Base-by-base conservation (phyloP, 148 eudicot genomes). In the Vaccinium macrocarpon region DNA sequence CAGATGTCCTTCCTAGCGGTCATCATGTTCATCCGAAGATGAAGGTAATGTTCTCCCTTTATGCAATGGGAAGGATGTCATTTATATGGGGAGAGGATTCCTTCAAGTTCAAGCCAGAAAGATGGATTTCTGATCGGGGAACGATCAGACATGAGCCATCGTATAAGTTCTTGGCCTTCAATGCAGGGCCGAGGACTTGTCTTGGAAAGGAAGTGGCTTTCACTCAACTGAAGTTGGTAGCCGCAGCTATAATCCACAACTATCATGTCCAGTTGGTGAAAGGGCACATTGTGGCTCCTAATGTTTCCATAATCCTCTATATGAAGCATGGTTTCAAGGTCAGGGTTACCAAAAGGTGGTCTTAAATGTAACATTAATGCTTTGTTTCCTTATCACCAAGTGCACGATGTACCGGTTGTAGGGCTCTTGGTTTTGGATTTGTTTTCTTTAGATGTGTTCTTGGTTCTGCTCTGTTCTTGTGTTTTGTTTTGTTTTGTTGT, bases 261-360 rank as follows among this genome's bases (percentile, higher is more conserved):
- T 92, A 89, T 49, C 83, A 86, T 56, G 84, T 92, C 38, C 61
- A 83, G n/a, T 49, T 87, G 74, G 84, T 77, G 48, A 23, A 92
- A 81, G 88, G 88, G 6, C 88, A 86, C n/a, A 15, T 46, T 23
- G 89, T 88, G 72, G 81, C 83, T 29, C 90, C 90, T 13, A 90
- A 89, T 87, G 82, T 88, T 16, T 92, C 94, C 4, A 83, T 91
- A 11, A 91, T 92, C 51, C 92, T 92, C 55, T 92, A 92, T 82
- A 87, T 89, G 86, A 91, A 82, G 84, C 85, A 88, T 88, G 94
- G 94, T 1, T 86, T 92, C 38, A 92, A 83, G 87, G 94, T 91
- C 70, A 82, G 74, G 72, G 87, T 92, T 72, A 81, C 56, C 52
- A 90, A 81, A 55, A 89, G 90, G 83, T 86, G 91, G 73, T 25